Evolutionary conservation across 2,329 filamentous ascomycete genomes (phyloP).

Genomic region (Arachnopeziza araneosa): DNA sequence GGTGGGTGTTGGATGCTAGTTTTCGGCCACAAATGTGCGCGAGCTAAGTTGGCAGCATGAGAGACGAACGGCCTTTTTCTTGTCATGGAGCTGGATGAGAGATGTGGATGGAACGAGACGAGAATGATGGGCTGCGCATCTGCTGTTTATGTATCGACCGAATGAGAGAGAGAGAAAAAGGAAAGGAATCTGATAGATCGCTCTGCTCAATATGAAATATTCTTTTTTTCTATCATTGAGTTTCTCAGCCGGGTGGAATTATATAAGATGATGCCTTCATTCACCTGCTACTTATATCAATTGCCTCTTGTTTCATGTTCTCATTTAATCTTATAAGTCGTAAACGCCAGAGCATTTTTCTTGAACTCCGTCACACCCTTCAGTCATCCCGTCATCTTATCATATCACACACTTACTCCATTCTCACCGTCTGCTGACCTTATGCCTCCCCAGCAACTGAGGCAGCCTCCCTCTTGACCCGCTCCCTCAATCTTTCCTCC

Average conservation of each 20-base stretch:
- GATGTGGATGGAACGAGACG: neutral
- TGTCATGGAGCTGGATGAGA: neutral
- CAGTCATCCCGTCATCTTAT: no score
- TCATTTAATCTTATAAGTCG: no score
- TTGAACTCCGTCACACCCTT: no score
- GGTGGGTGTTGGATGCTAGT: no score
- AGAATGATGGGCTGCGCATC: neutral
- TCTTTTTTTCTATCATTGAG: neutral
- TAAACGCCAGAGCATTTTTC: no score
- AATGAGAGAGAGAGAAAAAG: neutral
- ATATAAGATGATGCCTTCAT: no score
- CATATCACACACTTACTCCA: no score
- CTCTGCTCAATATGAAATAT: neutral
- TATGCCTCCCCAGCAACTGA: neutral
- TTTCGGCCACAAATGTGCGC: no score
- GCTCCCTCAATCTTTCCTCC: constrained; percentile 62
- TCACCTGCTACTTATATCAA: no score
- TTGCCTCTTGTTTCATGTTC: no score
- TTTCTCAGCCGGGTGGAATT: no score
- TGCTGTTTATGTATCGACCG: neutral
- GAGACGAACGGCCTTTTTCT: neutral
- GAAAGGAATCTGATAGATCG: neutral
- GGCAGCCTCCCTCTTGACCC: constrained; percentile 36
- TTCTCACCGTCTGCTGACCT: neutral
- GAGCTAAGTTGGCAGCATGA: neutral